Conservation (phyloP, 2,329 filamentous ascomycete genomes). For the Coniochaeta sp. region DNA sequence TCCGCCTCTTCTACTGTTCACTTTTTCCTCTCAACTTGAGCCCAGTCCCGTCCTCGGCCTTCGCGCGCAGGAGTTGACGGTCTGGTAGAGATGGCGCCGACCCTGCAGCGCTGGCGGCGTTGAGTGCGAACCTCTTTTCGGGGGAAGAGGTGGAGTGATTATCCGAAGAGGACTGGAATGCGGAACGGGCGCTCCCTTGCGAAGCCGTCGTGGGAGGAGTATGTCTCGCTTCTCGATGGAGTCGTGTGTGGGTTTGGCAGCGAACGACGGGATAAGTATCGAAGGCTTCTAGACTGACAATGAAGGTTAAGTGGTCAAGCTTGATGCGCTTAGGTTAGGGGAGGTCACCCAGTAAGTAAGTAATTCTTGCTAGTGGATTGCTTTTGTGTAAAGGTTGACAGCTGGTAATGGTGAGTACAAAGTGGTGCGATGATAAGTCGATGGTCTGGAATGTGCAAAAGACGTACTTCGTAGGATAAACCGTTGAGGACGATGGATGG, state of each 20-base stretch:
- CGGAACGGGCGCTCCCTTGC: background rate
- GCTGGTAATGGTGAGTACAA: background rate
- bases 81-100: conserved; percentile 7
- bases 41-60: conserved; percentile 19
- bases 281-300: background rate
- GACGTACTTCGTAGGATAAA: background rate
- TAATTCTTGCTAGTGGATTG: background rate
- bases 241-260: background rate
- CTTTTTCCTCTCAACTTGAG: conserved; percentile 5
- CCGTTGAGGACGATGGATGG: background rate
- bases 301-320: background rate
- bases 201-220: background rate
- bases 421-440: background rate
- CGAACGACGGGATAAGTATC: background rate
- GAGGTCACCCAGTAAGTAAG: background rate
- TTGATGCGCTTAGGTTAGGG: background rate
- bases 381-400: background rate
- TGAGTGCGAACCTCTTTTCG: background rate
- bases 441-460: background rate
- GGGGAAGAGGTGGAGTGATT: background rate
- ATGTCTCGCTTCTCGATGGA: background rate
- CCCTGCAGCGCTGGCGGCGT: background rate
- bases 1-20: conserved; percentile 6
- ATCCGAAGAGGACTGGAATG: background rate
- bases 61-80: conserved; percentile 15